Conservation (phyloP, 2,329 filamentous ascomycete genomes). For the Chaetomiaceae sp. region DNA sequence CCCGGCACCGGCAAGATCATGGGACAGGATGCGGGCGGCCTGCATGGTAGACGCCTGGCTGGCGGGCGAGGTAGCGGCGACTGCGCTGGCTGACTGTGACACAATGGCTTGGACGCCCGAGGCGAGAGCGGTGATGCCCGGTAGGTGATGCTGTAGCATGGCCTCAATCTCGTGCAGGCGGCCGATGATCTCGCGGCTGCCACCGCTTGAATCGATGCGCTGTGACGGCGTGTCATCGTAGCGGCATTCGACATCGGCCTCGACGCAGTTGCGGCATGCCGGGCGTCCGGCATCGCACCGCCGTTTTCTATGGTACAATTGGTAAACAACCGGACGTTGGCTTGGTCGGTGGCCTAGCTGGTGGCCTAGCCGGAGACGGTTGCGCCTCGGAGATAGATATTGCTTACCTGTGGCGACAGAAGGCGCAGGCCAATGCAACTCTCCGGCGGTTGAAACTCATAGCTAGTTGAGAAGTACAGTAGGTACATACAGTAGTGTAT, state of each 20-base stretch:
- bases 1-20: slow-evolving; percentile 6
- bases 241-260: slow-evolving; percentile 10
- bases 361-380: too few species aligned
- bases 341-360: too few species aligned
- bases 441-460: slow-evolving; percentile 10
- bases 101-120: slow-evolving; percentile 6
- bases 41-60: slow-evolving; percentile 6
- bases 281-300: slow-evolving; percentile 7
- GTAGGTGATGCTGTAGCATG: slow-evolving; percentile 9
- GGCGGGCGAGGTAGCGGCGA: slow-evolving; percentile 6
- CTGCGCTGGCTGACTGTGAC: not conserved
- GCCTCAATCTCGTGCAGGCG: slow-evolving; percentile 8
- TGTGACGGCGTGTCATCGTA: slow-evolving; percentile 10
- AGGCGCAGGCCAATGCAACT: slow-evolving; percentile 5
- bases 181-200: slow-evolving; percentile 6
- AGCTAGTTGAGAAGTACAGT: not conserved
- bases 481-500: too few species aligned
- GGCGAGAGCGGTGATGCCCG: slow-evolving; percentile 1
- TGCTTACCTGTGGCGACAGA: slow-evolving; percentile 9
- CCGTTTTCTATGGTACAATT: not conserved
- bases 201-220: slow-evolving; percentile 6
- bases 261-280: slow-evolving; percentile 3
- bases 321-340: too few species aligned
- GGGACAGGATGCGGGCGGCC: slow-evolving; percentile 8
- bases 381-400: too few species aligned